phyloP scores from a whole-genome alignment of 805 yeast species.

The Ogataea glucozyma region DNA sequence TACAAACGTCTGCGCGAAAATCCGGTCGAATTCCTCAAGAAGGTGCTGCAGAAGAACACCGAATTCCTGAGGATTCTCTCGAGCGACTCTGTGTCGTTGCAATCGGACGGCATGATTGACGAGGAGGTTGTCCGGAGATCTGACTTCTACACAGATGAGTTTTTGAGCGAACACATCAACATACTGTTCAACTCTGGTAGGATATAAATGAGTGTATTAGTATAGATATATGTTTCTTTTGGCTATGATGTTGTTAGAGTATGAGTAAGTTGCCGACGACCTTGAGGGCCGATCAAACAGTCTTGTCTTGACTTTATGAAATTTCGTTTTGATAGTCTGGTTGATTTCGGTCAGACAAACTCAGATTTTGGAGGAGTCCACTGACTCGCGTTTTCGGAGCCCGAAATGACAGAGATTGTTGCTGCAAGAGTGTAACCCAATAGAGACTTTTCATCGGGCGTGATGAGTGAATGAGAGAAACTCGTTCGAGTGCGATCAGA shows the following conservation, averaged over 20 bases:
- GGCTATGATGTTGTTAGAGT: neutral
- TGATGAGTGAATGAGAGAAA: too few species aligned
- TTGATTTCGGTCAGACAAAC: too few species aligned
- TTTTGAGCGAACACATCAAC: constrained; percentile 76
- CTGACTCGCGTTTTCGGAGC: too few species aligned
- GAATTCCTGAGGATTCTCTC: constrained; percentile 82
- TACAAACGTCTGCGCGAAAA: constrained; percentile 71
- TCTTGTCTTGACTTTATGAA: too few species aligned
- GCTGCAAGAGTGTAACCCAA: too few species aligned
- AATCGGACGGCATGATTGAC: constrained; percentile 44
- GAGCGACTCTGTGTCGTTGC: constrained; percentile 58
- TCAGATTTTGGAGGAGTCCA: too few species aligned
- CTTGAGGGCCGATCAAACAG: too few species aligned
- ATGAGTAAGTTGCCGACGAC: too few species aligned
- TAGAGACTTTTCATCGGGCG: too few species aligned
- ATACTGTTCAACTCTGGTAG: constrained; percentile 63
- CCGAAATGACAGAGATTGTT: too few species aligned
- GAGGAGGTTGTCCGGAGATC: constrained; percentile 88
- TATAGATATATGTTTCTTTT: constrained; percentile 1
- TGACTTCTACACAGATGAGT: constrained; percentile 76
- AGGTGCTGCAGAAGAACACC: constrained; percentile 77
- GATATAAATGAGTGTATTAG: constrained; percentile 30
- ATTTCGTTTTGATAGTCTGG: too few species aligned
- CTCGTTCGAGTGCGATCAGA: too few species aligned
- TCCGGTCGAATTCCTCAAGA: constrained; percentile 73